Evolutionary conservation across 2,329 filamentous ascomycete species (phyloP), one percentile per base, ranked within the genome.

Genomic region (Neoascochyta sp.): DNA sequence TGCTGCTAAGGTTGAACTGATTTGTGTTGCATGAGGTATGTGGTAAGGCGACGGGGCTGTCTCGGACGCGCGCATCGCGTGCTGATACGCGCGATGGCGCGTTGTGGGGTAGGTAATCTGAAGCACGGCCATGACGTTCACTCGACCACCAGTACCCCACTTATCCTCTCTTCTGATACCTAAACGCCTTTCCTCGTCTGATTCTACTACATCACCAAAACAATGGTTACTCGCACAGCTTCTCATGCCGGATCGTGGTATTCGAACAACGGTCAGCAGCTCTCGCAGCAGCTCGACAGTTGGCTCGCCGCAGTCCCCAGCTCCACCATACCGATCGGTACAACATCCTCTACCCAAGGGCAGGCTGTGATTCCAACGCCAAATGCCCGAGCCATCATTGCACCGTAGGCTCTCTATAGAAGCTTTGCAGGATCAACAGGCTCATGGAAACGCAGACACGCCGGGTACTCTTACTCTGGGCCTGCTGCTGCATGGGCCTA

Each of bases 401-500:
- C 88, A 39, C 92, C 92, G 90, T 95, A 75, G 71, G 83, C 47
- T 42, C 29, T 24, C 15, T 32, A 22, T 12, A 19, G 13, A 13
- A 8, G 9, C 27, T n/a, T 14, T 29, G n/a, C 18, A 12, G 35
- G 18, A 17, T 27, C 26, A 7, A 13, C 17, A 45, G 34, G 48
- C 52, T 62, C 49, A 59, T 54, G 54, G 30, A 50, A 36, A 41
- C 37, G 45, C 50, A 95, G 90, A 39, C 92, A 98, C 63, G 92
- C 92, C 37, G 92, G 92, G 39, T 98, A 95, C 67, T 70, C 77
- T 2, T 96, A 90, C 70, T 98, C 92, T 4, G 92, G 92, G 6
- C 78, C 81, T 21, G 90, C 87, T 47, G 92, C 92, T 23, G 92
- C 89, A 23, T 96, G 87, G 81, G 92, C 92, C 7, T 98, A 96